These are phyloP conservation scores for Nitzschia palea DNA, from an alignment of 108 stramenopile species.

Conservation along the genomic window DNA sequence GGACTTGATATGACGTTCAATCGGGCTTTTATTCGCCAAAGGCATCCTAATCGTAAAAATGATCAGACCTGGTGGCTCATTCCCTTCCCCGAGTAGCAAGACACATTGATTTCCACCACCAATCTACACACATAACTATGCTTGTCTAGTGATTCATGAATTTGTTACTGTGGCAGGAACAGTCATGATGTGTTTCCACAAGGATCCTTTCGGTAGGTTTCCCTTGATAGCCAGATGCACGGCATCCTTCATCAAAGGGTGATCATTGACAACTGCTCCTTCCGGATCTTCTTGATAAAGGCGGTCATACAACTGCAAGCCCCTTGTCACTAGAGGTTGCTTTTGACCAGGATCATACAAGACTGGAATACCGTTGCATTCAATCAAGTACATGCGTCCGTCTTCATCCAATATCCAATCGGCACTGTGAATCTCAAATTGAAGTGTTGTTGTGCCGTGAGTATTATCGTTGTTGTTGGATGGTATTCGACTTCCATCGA, in stretches of 20 bases:
- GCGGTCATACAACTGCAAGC: conserved; percentile 31
- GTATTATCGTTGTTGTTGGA: background rate
- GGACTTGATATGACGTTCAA: too few species aligned
- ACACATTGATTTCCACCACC: too few species aligned
- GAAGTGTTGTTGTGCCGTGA: background rate
- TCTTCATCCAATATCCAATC: conserved; percentile 47
- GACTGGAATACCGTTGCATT: conserved; percentile 50
- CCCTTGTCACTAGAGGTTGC: conserved; percentile 35
- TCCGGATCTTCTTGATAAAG: conserved; percentile 26
- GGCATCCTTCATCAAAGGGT: conserved; percentile 32
- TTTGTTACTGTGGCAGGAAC: too few species aligned
- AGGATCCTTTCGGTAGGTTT: background rate
- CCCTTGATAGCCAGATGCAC: conserved; percentile 21
- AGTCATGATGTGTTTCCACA: conserved; percentile 18
- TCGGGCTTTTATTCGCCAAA: too few species aligned
- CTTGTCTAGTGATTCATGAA: too few species aligned
- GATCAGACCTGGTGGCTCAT: too few species aligned
- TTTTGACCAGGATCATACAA: conserved; percentile 37
- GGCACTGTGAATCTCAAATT: conserved; percentile 50
- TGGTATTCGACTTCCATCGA: background rate
- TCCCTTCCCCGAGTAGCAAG: too few species aligned
- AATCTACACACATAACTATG: too few species aligned
- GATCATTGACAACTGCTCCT: conserved; percentile 38
- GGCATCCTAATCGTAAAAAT: too few species aligned
- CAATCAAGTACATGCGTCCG: conserved; percentile 38